Conservation (phyloP, 108 stramenopile species). For the Aureococcus anophagefferens region DNA sequence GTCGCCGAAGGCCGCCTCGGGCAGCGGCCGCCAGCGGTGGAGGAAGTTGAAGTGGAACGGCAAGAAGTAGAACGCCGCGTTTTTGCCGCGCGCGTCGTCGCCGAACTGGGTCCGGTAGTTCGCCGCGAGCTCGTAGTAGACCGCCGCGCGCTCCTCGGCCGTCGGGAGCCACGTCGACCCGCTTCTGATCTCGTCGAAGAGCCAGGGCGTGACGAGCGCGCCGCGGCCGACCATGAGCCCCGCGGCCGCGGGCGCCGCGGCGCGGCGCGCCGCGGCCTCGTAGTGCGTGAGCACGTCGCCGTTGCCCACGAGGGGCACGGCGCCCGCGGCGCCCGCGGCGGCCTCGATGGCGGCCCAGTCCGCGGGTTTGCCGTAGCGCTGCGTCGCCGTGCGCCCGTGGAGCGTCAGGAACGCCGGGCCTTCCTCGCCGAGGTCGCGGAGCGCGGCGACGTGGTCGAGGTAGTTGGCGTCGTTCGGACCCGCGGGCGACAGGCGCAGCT, state of each 20-base stretch:
- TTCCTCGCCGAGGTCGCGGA: conserved; percentile 24
- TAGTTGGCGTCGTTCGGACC: background rate
- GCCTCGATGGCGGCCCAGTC: conserved; percentile 35
- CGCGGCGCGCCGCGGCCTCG: conserved; percentile 25
- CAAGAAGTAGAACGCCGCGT: conserved; percentile 35
- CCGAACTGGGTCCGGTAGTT: conserved; percentile 45
- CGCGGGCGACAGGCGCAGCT: conserved; percentile 28
- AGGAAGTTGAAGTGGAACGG: conserved; percentile 50
- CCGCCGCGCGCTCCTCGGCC: conserved; percentile 18
- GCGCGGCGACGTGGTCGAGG: conserved; percentile 18
- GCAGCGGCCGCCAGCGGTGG: conserved; percentile 18
- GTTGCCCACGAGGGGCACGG: conserved; percentile 38
- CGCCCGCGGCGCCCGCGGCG: conserved; percentile 13
- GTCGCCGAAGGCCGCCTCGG: conserved; percentile 15
- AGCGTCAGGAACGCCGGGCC: conserved; percentile 37
- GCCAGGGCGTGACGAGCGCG: conserved; percentile 29
- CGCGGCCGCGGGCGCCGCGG: conserved; percentile 31
- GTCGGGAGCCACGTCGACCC: conserved; percentile 17
- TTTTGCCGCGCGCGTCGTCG: conserved; percentile 36
- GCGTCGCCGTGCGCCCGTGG: conserved; percentile 38
- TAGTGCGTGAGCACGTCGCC: conserved; percentile 41
- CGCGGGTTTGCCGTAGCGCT: conserved; percentile 30
- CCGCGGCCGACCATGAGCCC: conserved; percentile 43
- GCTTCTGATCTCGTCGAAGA: conserved; percentile 27
- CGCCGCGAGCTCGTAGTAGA: conserved; percentile 25